Base-by-base conservation (phyloP, 495 filamentous ascomycete species). In the Penicillium odoratum region DNA sequence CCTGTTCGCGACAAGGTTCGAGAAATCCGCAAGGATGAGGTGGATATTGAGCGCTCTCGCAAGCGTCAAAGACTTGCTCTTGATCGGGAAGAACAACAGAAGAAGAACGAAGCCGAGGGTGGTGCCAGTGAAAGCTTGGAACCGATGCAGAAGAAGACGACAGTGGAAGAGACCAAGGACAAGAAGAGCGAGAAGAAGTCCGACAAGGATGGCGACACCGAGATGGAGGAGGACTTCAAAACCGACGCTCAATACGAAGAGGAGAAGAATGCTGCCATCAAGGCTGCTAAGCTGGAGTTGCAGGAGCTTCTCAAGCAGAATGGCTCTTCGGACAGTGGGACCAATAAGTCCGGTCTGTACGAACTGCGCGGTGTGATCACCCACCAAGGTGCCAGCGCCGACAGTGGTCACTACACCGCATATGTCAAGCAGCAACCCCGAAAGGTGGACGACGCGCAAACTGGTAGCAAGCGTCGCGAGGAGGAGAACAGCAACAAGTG, bases 361-460 rank as follows among this genome's bases (percentile, higher is more conserved):
- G 94, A 98, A 69, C 82, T 98, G 29, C 83, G 95, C 44, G 95
- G 91, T 43, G 88, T 98, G 10, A 89, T 98, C 59, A 97, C 94
- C n/a, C 94, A 98, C 74, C 93, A 98, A 74, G 94, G 94, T 61
- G 88, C 91, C 43, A 95, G 93, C 66, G 94, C 94, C 33, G 95
- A 98, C 70, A 97, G 93, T 60, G 94, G 94, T 7, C 94, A 98
- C 74, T 98, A 98, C 76, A 98, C 95, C 3, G 86, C 92, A 3
- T 98, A 96, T 70, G 90, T 98, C 53, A 98, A 98, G 80, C 96
- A 98, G 78, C 81, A 88, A 48, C 86, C 82, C 15, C 69, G 74
- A 5, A 74, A 86, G 53, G 54, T 63, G 0, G 59, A 66, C 28
- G 88, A 91, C 58, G 73, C 84, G 7, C 81, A 80, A 54, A 85